phyloP scores from a whole-genome alignment of 495 filamentous ascomycete species.

The Podospora australis region DNA sequence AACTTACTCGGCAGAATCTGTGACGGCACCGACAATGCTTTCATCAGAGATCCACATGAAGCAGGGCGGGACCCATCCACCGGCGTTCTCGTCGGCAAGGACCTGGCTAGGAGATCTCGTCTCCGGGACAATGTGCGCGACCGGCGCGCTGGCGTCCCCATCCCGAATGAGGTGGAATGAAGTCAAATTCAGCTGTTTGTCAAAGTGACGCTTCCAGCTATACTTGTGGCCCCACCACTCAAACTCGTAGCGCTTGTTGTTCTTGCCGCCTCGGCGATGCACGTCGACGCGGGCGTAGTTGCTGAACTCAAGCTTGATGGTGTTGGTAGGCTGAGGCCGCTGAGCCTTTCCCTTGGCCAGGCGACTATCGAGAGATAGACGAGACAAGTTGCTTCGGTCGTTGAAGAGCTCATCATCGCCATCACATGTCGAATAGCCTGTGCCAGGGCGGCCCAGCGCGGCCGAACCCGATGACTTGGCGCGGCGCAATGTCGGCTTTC shows the following conservation, averaged over 20 bases:
- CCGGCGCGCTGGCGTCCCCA: constrained; percentile 49
- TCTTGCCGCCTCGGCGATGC: constrained; percentile 60
- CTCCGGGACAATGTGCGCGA: constrained; percentile 85
- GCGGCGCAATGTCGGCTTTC: constrained; percentile 49
- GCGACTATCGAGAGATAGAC: constrained; percentile 25
- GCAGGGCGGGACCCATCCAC: constrained; percentile 88
- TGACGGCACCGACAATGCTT: constrained; percentile 55
- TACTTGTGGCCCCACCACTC: constrained; percentile 89
- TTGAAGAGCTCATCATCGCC: constrained; percentile 43
- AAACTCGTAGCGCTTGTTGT: constrained; percentile 76
- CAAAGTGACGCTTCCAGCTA: constrained; percentile 70
- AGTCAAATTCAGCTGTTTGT: constrained; percentile 53
- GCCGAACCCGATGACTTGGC: constrained; percentile 34
- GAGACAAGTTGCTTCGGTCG: constrained; percentile 30
- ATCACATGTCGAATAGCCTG: constrained; percentile 34
- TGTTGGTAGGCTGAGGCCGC: constrained; percentile 56
- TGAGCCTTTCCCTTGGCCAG: constrained; percentile 22
- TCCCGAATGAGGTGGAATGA: constrained; percentile 73
- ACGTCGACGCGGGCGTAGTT: constrained; percentile 95
- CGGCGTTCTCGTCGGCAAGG: constrained; percentile 66
- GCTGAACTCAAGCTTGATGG: constrained; percentile 84
- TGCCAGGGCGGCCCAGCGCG: constrained; percentile 37
- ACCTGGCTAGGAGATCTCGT: constrained; percentile 62
- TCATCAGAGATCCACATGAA: constrained; percentile 81
- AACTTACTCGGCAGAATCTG: constrained; percentile 91